Evolutionary conservation across 2,329 filamentous ascomycete genomes (phyloP), one percentile per base, ranked within the genome.

Genomic region (Metarhizium rileyi): DNA sequence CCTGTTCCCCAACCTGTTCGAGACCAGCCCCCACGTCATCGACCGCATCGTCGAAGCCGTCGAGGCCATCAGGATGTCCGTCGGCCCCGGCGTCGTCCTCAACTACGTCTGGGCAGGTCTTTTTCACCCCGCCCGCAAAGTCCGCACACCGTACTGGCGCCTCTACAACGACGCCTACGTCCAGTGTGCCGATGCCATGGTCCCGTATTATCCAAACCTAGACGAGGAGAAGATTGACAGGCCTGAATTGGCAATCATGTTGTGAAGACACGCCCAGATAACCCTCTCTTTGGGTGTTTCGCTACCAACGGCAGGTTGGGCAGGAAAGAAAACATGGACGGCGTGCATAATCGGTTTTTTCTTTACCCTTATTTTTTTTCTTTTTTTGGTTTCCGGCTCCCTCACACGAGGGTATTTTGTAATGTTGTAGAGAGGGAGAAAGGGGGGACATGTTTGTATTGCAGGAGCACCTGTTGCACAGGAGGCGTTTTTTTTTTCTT

Each of bases 81-180:
- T 97, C 42, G 93, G 93, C 1, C 88, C 90, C 0, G 93, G 93
- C 3, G 73, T 94, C 22, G 88, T 96, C 33, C 86, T 98, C 78
- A 98, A 98, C 71, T 98, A 98, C 66, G 85, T 97, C 52, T 97
- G 90, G 90, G 91, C 93, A 0, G 93, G 93, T 18, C 75, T 98
- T 18, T 98, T 98, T 76, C 94, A 98, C 65, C 91, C 93, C 0
- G 93, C 93, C 3, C 80, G 93, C 54, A 97, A 97, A 71, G 93
- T 98, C 48, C 80, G 93, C 53, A 84, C 82, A 55, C 93, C 94
- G 20, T 98, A 97, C 71, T 98, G 93, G 91, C 78, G 93, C 51
- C 73, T 98, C 41, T 96, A 96, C 72, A 98, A 98, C 61, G 90
- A 96, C 66, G 89, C 90, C 3, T 98, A 98, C 64, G 91, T 97